Conservation (phyloP, 345 rosid species). For the Lenwebbia sp. region DNA sequence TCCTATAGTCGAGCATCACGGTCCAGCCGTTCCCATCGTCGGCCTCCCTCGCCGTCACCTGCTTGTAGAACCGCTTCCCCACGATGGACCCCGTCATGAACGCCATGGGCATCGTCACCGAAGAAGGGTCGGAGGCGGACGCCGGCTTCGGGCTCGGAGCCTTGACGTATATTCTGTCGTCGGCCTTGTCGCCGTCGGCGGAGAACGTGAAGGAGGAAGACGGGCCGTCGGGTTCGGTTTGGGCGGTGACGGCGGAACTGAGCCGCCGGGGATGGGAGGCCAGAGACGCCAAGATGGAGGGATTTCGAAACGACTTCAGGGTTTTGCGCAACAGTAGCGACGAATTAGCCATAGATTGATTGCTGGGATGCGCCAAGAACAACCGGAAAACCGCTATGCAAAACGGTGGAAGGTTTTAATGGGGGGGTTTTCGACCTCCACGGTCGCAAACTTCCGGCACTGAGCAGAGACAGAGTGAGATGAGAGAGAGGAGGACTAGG, state of each 20-base stretch:
- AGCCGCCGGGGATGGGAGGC: slow-evolving; percentile 17
- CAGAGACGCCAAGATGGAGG: not conserved
- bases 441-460: not conserved
- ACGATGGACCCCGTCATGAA: slow-evolving; percentile 92
- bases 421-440: not conserved
- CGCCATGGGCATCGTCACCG: slow-evolving; percentile 84
- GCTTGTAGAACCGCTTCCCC: slow-evolving; percentile 72
- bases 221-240: slow-evolving; percentile 14
- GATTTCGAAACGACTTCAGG: slow-evolving; percentile 17
- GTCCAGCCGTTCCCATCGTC: slow-evolving; percentile 91
- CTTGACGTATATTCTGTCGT: slow-evolving; percentile 36
- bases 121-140: slow-evolving; percentile 10
- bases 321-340: slow-evolving; percentile 21
- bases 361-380: not conserved
- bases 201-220: slow-evolving; percentile 27
- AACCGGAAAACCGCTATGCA: not conserved
- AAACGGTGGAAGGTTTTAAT: not conserved
- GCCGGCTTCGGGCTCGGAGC: slow-evolving; percentile 11
- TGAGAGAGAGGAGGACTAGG: not conserved
- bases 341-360: slow-evolving; percentile 23
- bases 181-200: slow-evolving; percentile 2
- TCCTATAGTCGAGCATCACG: slow-evolving; percentile 95
- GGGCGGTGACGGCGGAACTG: slow-evolving; percentile 26
- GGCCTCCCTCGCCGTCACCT: slow-evolving; percentile 75
- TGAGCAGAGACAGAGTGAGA: not conserved